Percentiles rank a stretch among this genome's conserved stretches.
These are phyloP conservation scores for Boletellus ananas DNA, from an alignment of 768 basidiomycete genomes.

Conservation along the genomic window DNA sequence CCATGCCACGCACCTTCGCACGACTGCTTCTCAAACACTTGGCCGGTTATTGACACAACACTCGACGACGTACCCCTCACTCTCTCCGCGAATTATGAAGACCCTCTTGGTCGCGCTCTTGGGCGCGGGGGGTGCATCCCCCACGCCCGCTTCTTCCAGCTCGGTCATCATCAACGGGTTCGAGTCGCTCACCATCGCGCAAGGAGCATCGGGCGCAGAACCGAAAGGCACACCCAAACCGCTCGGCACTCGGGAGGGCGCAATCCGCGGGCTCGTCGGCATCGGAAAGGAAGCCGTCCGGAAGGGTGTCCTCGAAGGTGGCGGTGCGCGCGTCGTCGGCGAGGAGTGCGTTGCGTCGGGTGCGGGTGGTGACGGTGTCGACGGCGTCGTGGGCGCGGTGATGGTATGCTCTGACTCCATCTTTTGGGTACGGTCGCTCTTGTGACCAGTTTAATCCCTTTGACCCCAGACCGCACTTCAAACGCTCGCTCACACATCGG, in stretches of 20 bases:
- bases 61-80: conserved; percentile 83
- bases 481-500: conserved; percentile 54
- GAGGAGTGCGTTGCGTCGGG: conserved; percentile 48
- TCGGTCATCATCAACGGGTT: conserved; percentile 24
- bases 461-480: conserved; percentile 53
- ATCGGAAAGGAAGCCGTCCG: conserved; percentile 83
- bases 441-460: background rate
- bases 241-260: conserved; percentile 83
- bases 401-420: conserved; percentile 42
- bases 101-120: conserved; percentile 87
- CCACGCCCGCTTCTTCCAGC: conserved; percentile 6
- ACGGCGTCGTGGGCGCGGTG: conserved; percentile 53
- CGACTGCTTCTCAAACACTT: conserved; percentile 78
- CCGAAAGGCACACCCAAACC: conserved; percentile 44
- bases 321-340: conserved; percentile 72
- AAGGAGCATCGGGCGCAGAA: conserved; percentile 39
- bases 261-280: conserved; percentile 80
- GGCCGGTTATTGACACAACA: conserved; percentile 78
- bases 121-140: conserved; percentile 17
- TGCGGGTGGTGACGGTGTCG: conserved; percentile 30
- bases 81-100: conserved; percentile 88
- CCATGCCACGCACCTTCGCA: conserved; percentile 68
- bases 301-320: conserved; percentile 78
- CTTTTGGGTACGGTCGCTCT: background rate
- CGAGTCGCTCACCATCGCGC: conserved; percentile 22